Evolutionary conservation across 768 basidiomycete genomes (phyloP), one percentile per base, ranked within the genome.

Genomic region (Lentinula sp.): DNA sequence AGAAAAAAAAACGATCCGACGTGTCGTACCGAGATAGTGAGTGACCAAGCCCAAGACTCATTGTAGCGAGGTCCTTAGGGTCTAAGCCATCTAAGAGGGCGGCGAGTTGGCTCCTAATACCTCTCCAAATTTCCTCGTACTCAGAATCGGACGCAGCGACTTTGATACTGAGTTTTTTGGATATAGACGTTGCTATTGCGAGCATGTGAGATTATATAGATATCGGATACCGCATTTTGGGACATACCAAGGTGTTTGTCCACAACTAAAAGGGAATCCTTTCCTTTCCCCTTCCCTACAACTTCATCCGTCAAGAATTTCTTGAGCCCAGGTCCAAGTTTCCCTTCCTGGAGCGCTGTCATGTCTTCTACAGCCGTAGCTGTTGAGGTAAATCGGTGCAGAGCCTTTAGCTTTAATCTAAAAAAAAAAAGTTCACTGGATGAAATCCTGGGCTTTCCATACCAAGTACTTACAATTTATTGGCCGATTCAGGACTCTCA

Each of bases 321-420:
- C 76, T 95, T 95, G 65, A 98, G 77, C 6, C 89, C 88, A 73
- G 96, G 96, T 46, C 92, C 93, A 28, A 98, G 70, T 77, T 98
- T 95, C 65, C 96, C 95, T 50, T 87, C 88, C 72, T 96, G 93
- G 32, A 98, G 77, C 7, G 95, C 87, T 31, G 93, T 92, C 66
- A 98, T 86, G 72, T 99, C 97, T 76, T 98, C 97, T 10, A 99
- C 96, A 21, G 97, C 97, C 11, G 87, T 87, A 28, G 94, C 97
- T 15, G 97, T 99, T 37, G 95, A 96, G 21, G 89, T 90, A 75
- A 99, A 99, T 56, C 94, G 91, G 76, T 99, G 97, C 54, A 98
- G 78, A 39, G 94, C 93, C 73, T 95, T 94, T 60, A 99, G 78
- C 75, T 96, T 97, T 62, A 99, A 79, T 59, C 96, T 98, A 65